Evolutionary conservation across 1,139 yeast genomes (phyloP).

Genomic region (Hansenula anomala): DNA sequence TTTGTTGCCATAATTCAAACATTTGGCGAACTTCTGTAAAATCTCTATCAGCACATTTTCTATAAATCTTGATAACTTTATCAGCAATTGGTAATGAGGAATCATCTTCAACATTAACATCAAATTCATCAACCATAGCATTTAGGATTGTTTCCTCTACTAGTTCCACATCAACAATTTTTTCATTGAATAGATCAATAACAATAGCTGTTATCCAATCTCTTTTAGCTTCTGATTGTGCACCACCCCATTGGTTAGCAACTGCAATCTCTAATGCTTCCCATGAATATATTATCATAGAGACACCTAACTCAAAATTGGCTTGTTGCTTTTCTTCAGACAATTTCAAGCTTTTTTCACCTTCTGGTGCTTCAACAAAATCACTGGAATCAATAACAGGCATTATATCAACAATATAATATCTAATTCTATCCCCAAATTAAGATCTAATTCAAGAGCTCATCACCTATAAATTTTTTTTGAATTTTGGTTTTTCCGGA

Average conservation of each 20-base stretch:
- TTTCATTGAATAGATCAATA: conserved; percentile 67
- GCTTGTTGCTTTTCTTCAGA: conserved; percentile 67
- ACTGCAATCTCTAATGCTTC: conserved; percentile 87
- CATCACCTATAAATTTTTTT: not conserved
- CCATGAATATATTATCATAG: conserved; percentile 88
- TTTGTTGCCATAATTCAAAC: conserved; percentile 54
- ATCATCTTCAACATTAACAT: conserved; percentile 82
- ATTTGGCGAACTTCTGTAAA: conserved; percentile 53
- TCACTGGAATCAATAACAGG: conserved; percentile 24
- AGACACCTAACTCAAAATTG: conserved; percentile 88
- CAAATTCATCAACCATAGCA: conserved; percentile 95
- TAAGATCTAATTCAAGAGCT: not conserved
- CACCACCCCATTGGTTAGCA: conserved; percentile 97
- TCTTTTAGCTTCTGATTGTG: conserved; percentile 82
- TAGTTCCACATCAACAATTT: conserved; percentile 65
- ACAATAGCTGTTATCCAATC: conserved; percentile 91
- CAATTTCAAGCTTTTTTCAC: conserved; percentile 41
- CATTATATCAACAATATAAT: no score
- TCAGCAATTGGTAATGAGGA: conserved; percentile 75
- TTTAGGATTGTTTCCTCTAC: conserved; percentile 82
- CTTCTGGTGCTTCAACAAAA: conserved; percentile 32
- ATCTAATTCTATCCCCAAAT: no score
- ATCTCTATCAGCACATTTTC: conserved; percentile 50
- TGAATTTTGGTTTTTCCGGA: not conserved
- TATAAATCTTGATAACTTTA: conserved; percentile 59